Base-by-base conservation (phyloP, 2,329 filamentous ascomycete genomes). In the Claviceps purpurea region DNA sequence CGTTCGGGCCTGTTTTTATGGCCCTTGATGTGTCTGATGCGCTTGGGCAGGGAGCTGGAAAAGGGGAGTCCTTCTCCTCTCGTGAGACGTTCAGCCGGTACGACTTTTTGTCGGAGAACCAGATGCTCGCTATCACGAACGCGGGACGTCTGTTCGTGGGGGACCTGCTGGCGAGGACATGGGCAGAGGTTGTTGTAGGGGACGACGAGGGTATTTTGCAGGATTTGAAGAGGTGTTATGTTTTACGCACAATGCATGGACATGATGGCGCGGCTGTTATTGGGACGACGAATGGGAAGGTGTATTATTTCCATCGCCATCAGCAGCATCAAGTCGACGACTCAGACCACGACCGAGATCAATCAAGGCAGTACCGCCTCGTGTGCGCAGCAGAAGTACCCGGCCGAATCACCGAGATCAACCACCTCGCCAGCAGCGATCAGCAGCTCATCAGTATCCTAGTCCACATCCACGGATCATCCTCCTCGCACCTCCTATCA, bases 81-180 rank as follows among this genome's bases (percentile, higher is more conserved):
- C 46, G 65, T 57, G 62, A 77, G 62, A 61, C 68, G 10, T 77
- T 86, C 54, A 77, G 79, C 52, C 74, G 77, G 44, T 89, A 86
- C 60, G 75, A 77, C 24, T 86, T 87, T 53, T 61, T 86, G 3
- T 73, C 73, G 0, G 66, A 75, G 3, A 62, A 70, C 3, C 64
- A 68, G 1, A 61, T 87, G 2, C 63, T 88, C 18, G 69, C 78
- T 3, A 75, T 73, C 0, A 84, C 82, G 0, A 81, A 75, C 0
- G 75, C 76, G 39, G 85, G 85, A 1, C 73, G 75, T 18, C 61
- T 87, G 0, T 68, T 85, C 4, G 56, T 77, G 0, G 74, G 73
- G 1, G 60, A 64, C 0, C 64, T 76, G 40, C 45, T 3, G 50
- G 57, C 2, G 51, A 52, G 66, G 2, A 49, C 56, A 0, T 81